Evolutionary conservation across 768 basidiomycete species (phyloP).

Genomic region (Suillus brevipes): DNA sequence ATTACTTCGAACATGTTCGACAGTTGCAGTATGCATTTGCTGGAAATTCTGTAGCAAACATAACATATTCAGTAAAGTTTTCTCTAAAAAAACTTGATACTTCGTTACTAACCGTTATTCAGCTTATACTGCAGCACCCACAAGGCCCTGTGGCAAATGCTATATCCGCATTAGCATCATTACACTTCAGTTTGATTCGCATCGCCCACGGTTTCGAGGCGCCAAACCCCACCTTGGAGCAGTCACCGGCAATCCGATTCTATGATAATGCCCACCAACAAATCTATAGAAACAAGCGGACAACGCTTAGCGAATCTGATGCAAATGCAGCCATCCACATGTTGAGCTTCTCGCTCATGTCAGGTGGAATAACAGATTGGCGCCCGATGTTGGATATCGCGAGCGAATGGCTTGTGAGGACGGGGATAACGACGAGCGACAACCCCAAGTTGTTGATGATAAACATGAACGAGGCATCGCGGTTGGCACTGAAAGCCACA

Average conservation of each 20-base stretch:
- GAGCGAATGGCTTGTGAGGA: conserved; percentile 74
- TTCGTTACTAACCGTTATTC: conserved; percentile 14
- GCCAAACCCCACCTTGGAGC: conserved; percentile 52
- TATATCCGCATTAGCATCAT: conserved; percentile 71
- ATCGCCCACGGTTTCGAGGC: conserved; percentile 63
- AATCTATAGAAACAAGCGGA: conserved; percentile 55
- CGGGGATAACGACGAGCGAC: conserved; percentile 60
- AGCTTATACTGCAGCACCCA: conserved; percentile 62
- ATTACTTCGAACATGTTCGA: conserved; percentile 75
- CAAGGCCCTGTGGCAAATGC: conserved; percentile 72
- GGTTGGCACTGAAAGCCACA: conserved; percentile 66
- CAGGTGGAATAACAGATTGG: conserved; percentile 71
- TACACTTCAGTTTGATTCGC: conserved; percentile 65
- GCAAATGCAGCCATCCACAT: conserved; percentile 80
- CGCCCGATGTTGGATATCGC: conserved; percentile 66
- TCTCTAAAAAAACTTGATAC: background rate
- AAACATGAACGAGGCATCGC: conserved; percentile 51
- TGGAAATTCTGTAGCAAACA: conserved; percentile 58
- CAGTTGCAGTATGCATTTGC: conserved; percentile 67
- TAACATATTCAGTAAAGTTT: conserved; percentile 62
- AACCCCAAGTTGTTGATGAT: conserved; percentile 62
- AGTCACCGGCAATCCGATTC: conserved; percentile 61
- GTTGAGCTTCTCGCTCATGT: conserved; percentile 69
- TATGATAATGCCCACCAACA: conserved; percentile 69
- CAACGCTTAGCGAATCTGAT: conserved; percentile 61